Percentiles rank a stretch among this genome's conserved stretches.
Evolutionary conservation across 345 rosid species (phyloP).

Genomic region (Hibiscus mutabilis): DNA sequence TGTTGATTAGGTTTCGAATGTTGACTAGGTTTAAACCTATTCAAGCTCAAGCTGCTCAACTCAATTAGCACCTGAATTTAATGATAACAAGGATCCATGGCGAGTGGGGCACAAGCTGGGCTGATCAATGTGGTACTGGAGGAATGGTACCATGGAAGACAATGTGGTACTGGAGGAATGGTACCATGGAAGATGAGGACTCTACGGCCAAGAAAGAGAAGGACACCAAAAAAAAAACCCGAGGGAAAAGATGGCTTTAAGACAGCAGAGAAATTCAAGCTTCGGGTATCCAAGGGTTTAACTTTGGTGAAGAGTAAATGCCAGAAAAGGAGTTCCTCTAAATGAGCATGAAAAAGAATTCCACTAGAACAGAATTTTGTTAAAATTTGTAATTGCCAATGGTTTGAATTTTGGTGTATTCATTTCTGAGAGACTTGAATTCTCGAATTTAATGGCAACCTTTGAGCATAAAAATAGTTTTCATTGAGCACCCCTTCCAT

Average conservation of each 20-base stretch:
- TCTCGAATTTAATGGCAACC: no score
- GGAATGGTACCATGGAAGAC: conserved; percentile 56
- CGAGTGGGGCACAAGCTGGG: conserved; percentile 77
- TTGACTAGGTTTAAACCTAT: no score
- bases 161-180: conserved; percentile 83
- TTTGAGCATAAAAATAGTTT: no score
- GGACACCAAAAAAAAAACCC: conserved; percentile 3
- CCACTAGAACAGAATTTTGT: background rate
- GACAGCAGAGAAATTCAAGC: background rate
- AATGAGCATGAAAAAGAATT: background rate
- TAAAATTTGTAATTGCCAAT: no score
- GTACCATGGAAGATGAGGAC: conserved; percentile 36
- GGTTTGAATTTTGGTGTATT: no score
- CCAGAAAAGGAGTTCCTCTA: background rate
- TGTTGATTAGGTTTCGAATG: no score
- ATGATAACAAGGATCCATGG: conserved; percentile 28
- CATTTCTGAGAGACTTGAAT: no score
- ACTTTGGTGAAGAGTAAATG: conserved; percentile 3
- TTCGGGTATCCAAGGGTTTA: background rate
- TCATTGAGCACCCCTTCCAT: no score
- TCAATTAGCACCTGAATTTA: no score
- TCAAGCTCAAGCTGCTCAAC: no score
- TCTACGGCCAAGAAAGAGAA: conserved; percentile 27
- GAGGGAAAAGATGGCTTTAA: background rate
- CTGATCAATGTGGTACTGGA: conserved; percentile 89